These are phyloP conservation scores for Cyclotella atomus DNA, from an alignment of 108 stramenopile species.

Conservation along the genomic window DNA sequence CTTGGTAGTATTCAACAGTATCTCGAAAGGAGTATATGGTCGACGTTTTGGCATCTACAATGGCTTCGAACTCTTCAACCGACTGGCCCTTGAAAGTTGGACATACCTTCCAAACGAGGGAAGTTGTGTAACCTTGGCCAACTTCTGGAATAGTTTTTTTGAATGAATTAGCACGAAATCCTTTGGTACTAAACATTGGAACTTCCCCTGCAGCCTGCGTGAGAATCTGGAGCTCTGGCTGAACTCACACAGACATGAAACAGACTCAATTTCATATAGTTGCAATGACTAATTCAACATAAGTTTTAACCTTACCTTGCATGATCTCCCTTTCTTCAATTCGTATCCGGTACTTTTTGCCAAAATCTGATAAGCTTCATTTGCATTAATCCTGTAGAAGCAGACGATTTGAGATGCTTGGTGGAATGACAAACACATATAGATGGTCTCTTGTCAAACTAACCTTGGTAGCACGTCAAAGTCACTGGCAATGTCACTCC, in stretches of 20 bases:
- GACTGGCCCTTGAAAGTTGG: conserved; percentile 24
- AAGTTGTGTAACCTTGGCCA: conserved; percentile 13
- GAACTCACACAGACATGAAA: background rate
- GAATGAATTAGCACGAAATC: background rate
- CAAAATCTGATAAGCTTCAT: conserved; percentile 1
- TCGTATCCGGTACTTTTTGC: background rate
- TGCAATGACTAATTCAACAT: background rate
- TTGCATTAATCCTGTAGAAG: background rate
- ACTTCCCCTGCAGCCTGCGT: conserved; percentile 2
- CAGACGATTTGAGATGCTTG: background rate
- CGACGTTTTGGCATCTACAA: conserved; percentile 20
- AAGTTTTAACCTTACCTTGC: background rate
- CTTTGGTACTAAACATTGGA: background rate
- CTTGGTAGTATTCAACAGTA: conserved; percentile 28
- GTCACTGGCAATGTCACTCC: conserved; percentile 15
- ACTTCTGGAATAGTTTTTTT: background rate
- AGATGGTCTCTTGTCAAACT: background rate
- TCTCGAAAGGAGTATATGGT: conserved; percentile 11
- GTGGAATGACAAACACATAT: background rate
- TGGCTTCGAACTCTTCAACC: conserved; percentile 14
- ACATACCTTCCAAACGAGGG: conserved; percentile 21
- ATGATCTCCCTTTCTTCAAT: background rate
- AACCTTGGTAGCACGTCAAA: conserved; percentile 13
- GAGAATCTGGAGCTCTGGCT: conserved; percentile 18
- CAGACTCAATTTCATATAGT: background rate